Conservation (phyloP, 805 yeast genomes). For the Metschnikowia baotianmanensis region DNA sequence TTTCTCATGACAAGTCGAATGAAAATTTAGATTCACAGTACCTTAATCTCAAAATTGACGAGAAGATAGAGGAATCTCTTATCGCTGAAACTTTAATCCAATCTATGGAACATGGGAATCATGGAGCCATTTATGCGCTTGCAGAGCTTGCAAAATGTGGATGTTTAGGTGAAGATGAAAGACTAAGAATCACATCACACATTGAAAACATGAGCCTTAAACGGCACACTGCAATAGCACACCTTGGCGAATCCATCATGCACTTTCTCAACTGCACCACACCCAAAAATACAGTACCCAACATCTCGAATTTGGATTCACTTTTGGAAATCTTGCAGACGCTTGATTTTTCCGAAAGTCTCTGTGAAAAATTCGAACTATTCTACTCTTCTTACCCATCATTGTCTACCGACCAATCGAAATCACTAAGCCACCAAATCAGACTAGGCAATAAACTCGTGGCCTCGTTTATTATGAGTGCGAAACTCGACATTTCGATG, state of each 20-base stretch:
- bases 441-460: slow-evolving; percentile 37
- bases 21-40: too few species aligned
- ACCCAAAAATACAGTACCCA: not conserved
- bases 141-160: slow-evolving; percentile 4
- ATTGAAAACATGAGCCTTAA: not conserved
- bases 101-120: not conserved
- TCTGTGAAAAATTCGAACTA: too few species aligned
- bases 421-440: slow-evolving; percentile 37
- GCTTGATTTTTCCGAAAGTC: slow-evolving; percentile 4
- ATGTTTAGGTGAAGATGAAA: not conserved
- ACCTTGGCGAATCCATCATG: slow-evolving; percentile 11
- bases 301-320: too few species aligned
- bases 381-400: slow-evolving; percentile 15
- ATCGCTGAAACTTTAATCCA: not conserved
- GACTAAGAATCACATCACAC: not conserved
- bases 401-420: slow-evolving; percentile 13
- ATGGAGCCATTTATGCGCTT: slow-evolving; percentile 12
- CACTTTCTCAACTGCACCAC: slow-evolving; percentile 10
- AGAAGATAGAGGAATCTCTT: not conserved
- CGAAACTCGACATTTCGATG: slow-evolving; percentile 13
- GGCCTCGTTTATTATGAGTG: slow-evolving; percentile 35
- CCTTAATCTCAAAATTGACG: not conserved
- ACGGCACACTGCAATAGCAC: not conserved
- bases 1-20: not conserved
- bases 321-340: too few species aligned